These are phyloP conservation scores for Botrytis fragariae DNA, from an alignment of 2,329 filamentous ascomycete species.

Conservation along the genomic window DNA sequence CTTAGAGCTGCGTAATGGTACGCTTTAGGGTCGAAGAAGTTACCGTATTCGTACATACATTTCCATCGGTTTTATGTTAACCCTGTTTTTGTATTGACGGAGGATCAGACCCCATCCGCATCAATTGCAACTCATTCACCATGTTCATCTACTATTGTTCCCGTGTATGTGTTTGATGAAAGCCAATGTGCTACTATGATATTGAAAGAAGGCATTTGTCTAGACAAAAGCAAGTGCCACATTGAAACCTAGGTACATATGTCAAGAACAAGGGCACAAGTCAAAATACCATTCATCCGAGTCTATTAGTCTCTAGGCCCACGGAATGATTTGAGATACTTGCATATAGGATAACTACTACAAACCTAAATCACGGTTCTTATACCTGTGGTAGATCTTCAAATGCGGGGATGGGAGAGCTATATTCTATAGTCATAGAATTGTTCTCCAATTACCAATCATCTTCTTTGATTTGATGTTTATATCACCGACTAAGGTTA, in stretches of 20 bases:
- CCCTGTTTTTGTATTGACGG: not conserved
- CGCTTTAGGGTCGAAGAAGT: conserved; percentile 1
- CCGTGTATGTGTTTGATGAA: not conserved
- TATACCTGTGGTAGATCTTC: not conserved
- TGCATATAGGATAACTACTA: not conserved
- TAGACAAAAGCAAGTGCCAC: not conserved
- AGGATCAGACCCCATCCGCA: not conserved
- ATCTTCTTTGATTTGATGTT: not conserved
- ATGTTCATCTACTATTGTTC: not conserved
- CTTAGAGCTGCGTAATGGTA: conserved; percentile 8
- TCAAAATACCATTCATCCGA: not conserved
- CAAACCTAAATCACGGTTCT: not conserved
- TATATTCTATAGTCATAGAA: not conserved
- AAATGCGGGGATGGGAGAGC: not conserved
- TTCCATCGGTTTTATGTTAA: not conserved
- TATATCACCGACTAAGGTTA: too few relatives aligned
- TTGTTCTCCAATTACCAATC: not conserved
- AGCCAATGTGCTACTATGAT: not conserved
- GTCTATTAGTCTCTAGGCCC: not conserved
- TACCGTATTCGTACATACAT: conserved; percentile 4
- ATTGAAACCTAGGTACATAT: not conserved
- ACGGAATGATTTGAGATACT: conserved; percentile 13
- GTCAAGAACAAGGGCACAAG: not conserved
- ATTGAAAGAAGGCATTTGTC: not conserved
- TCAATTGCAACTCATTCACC: not conserved